Percentiles rank a stretch among this genome's conserved stretches.
Conservation (phyloP, 352 stramenopile species). For the Elongisporangium anandrum region DNA sequence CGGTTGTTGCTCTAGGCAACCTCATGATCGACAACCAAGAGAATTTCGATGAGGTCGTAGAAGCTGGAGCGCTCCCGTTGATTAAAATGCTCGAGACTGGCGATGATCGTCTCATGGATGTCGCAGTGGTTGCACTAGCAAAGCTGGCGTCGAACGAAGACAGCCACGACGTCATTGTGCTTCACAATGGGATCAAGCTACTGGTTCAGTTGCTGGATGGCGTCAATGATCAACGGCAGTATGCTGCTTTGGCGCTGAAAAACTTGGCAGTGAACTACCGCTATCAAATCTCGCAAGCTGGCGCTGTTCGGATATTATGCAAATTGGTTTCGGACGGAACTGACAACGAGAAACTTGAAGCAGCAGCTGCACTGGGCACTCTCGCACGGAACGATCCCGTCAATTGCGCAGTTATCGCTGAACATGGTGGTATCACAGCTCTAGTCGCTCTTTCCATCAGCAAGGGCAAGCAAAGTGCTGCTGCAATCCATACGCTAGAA, state of each 20-base stretch:
- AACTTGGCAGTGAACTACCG: not conserved
- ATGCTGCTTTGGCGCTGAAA: not conserved
- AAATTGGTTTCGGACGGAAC: not conserved
- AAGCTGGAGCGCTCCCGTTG: not conserved
- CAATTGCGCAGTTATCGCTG: not conserved
- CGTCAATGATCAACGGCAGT: not conserved
- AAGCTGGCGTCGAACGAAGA: not conserved
- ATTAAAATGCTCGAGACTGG: not conserved
- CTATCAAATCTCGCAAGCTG: not conserved
- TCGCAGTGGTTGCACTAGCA: not conserved
- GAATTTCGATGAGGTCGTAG: not conserved
- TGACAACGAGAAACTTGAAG: not conserved
- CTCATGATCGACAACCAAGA: not conserved
- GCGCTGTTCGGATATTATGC: not conserved
- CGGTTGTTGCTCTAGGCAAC: not conserved
- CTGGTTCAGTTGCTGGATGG: not conserved
- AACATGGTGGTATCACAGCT: not conserved
- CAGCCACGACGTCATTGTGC: not conserved
- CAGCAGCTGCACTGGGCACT: not conserved
- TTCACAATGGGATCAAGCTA: not conserved
- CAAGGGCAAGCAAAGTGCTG: not conserved
- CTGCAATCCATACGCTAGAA: not conserved
- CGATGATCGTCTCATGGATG: not conserved
- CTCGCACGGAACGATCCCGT: not conserved
- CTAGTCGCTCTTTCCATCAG: not conserved